Base-by-base conservation (phyloP, 1,139 yeast genomes). In the Tardiomyces depauwii region DNA sequence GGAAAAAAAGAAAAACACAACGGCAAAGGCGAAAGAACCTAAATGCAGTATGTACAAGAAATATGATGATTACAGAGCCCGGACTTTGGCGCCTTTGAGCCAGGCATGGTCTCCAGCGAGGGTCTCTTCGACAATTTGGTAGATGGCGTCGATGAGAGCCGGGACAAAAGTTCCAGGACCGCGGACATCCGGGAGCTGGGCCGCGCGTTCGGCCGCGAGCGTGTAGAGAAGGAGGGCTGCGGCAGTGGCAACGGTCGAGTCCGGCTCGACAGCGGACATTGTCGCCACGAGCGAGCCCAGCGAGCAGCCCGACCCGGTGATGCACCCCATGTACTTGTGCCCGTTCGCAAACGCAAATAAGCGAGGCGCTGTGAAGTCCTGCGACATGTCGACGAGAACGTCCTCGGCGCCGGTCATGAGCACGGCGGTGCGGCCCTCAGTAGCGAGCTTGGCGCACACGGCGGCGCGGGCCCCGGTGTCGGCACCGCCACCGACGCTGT, bases 301-400 rank as follows among this genome's bases (percentile, higher is more conserved):
- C 0, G 91, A 76, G 53, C 96, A 87, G 0, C 96, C 96, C 2
- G 91, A 73, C 0, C 95, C 96, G 0, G 96, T 87, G 11, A 87
- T 74, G 12, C 67, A 59, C 0, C 82, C 82, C 82, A 87, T 80
- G 36, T 80, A 57, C 19, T 66, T 63, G 52, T 78, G 74, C 0
- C 94, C 91, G 10, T 89, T 93, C 2, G 59, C 49, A 16, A 36
- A 36, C 9, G 58, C 54, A 40, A 4, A 45, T 27, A n/a, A 47
- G 50, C 4, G 36, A 18, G 1, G 58, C 47, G 10, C 61, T 61
- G 1, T 27, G 18, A 32, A 52, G 54, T 3, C 53, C 50, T 1
- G 66, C 68, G 13, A 76, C n/a, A 11, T 76, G 51, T 72, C 73
- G 2, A 67, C 73, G 9, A 77, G 59, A 12, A 76, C 56, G 57